phyloP scores from a whole-genome alignment of 2,329 filamentous ascomycete genomes.

The Calonectria crousiana region DNA sequence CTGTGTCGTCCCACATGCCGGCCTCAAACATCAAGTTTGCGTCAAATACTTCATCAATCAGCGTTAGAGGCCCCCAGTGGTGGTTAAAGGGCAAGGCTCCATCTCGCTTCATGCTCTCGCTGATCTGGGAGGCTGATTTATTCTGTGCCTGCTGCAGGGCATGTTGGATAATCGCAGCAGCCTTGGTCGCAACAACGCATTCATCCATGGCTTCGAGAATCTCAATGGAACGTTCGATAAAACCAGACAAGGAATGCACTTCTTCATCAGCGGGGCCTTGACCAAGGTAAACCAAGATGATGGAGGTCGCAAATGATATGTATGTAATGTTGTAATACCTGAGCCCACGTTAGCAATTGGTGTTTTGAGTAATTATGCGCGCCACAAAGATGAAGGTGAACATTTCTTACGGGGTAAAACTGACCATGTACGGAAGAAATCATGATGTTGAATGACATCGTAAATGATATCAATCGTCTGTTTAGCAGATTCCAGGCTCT shows the following conservation, averaged over 20 bases:
- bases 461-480: constrained; percentile 26
- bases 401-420: background rate
- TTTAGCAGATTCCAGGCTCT: constrained; percentile 20
- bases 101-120: constrained; percentile 11
- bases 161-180: constrained; percentile 6
- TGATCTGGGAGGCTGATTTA: constrained; percentile 11
- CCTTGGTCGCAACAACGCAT: constrained; percentile 20
- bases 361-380: too few relatives aligned
- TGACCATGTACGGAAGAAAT: constrained; percentile 25
- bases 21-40: constrained; percentile 24
- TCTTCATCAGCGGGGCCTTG: constrained; percentile 14
- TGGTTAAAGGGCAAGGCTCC: constrained; percentile 21
- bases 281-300: constrained; percentile 17
- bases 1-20: constrained; percentile 20
- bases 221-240: constrained; percentile 19
- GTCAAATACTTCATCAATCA: constrained; percentile 27
- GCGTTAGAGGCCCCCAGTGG: constrained; percentile 21
- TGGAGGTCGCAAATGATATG: constrained; percentile 20
- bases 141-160: constrained; percentile 12
- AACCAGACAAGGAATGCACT: constrained; percentile 9
- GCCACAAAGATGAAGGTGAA: background rate
- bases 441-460: constrained; percentile 18
- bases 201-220: constrained; percentile 27
- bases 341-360: background rate
- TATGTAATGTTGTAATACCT: constrained; percentile 29